Base-by-base conservation (phyloP, 164 flowering plant genomes). In the Amborella trichopoda region DNA sequence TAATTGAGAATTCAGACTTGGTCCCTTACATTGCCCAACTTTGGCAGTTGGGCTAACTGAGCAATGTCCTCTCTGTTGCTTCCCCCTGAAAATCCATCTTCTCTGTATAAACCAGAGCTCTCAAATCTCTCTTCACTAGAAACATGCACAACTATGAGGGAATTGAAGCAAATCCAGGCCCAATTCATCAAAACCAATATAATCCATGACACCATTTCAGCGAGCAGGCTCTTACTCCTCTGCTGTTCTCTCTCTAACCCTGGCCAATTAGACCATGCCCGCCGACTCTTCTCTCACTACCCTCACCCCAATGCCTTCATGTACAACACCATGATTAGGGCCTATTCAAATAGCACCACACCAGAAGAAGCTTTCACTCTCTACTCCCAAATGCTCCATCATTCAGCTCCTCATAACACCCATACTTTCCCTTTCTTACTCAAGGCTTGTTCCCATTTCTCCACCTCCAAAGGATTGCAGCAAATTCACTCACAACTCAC, bases 361-460 rank as follows among this genome's bases (percentile, higher is more conserved):
- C 68, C 65, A 2, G 67, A 69, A 38, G 45, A 50, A 47, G 62
- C 74, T 1, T n/a, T 77, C 2, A 27, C 47, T 25, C 32, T 73
- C 11, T 74, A 77, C 40, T 47, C 26, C 21, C 66, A 66, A 40
- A 69, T 71, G 73, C 61, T 64, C 2, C 26, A 28, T 20, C 19
- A 19, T 46, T 59, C 67, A 9, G 61, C 55, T 54, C 52, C 59
- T 4, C 73, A 40, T 28, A 67, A 74, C 55, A 49, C 41, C 23
- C 65, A 66, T 46, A 77, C 76, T 19, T 72, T 70, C 46, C 84
- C 80, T 5, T 72, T 70, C 52, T 33, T 75, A 50, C 73, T 75
- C 52, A 70, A 70, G 55, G 72, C 74, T 23, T 76, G 72, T 50
- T 53, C 69, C 6, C 19, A 20, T 28, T 25, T 59, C 2, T 48